Base-by-base conservation (phyloP, 352 stramenopile species). In the Pythium periplocum region DNA sequence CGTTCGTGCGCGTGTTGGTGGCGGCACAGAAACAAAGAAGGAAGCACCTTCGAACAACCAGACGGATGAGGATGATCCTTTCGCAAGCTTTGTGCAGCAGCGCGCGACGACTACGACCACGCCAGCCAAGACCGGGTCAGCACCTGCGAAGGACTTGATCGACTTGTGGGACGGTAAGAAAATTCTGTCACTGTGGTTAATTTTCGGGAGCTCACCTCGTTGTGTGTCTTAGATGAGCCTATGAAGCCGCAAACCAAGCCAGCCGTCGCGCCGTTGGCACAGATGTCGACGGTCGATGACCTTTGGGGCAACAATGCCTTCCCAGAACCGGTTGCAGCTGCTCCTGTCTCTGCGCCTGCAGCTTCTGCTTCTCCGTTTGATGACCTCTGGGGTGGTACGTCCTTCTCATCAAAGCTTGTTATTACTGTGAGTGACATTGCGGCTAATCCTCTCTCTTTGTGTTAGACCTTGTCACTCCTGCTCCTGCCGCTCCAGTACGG, bases 121-220 rank as follows among this genome's bases (percentile, higher is more conserved):
- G 6, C 49, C 73, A 37, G 53, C 52, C 9, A 71, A 75, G 47
- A 46, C 53, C 2, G 35, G 55, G 33, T 51, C 31, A 9, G 48
- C 53, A 42, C 40, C 57, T n/a, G 51, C 63, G 12, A 80, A 72
- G 39, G 64, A 86, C 45, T 53, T 90, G 46, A 87, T 90, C 31
- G 66, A 90, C 35, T 52, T 90, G 43, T 87, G 75, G 70, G 73
- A 86, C 55, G 69, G 73, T 87, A 69, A 51, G 66, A 30, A 5
- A 3, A 6, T 38, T n/a, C n/a, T 37, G 5, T 11, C 3, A 39
- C 30, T 26, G 17, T 26, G 17, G 17, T 26, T 26, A 43, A 37
- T 17, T 44, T 10, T 17, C 2, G 12, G 1, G 10, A 6, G 11
- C 6, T 46, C 9, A 43, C 43, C 32, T 32, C 31, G 11, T 47